Conservation (phyloP, 2,329 filamentous ascomycete species). For the Clathrospora elynae region DNA sequence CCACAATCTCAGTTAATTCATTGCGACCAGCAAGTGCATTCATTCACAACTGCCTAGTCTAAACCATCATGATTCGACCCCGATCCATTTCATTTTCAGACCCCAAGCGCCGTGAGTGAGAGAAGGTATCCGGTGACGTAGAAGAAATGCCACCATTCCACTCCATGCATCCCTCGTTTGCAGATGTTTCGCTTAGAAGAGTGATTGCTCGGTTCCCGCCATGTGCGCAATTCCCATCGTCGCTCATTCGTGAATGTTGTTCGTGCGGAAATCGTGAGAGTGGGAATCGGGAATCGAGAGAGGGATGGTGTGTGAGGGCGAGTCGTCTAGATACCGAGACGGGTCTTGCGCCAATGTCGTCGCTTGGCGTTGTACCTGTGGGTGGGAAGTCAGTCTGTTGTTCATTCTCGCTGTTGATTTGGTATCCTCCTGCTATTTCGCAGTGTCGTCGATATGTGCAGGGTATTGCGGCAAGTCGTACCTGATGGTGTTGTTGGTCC, state of each 20-base stretch:
- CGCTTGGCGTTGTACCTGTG: conserved; percentile 99
- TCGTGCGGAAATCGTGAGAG: conserved; percentile 31
- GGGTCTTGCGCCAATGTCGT: conserved; percentile 99
- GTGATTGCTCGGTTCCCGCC: conserved; percentile 32
- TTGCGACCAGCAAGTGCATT: conserved; percentile 43
- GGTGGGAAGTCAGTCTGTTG: conserved; percentile 18
- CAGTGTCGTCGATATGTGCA: not conserved
- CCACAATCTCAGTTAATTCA: conserved; percentile 20
- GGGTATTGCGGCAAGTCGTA: conserved; percentile 59
- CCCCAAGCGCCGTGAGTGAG: conserved; percentile 47
- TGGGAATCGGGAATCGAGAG: conserved; percentile 44
- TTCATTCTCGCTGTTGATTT: not conserved
- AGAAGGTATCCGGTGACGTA: conserved; percentile 33
- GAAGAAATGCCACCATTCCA: conserved; percentile 26
- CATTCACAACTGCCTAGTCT: conserved; percentile 46
- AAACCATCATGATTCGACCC: conserved; percentile 41
- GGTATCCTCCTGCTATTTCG: not conserved
- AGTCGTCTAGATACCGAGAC: conserved; percentile 91
- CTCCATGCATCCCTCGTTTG: conserved; percentile 34
- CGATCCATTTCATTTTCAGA: conserved; percentile 36
- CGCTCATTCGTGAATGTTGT: conserved; percentile 33
- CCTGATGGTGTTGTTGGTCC: conserved; percentile 99
- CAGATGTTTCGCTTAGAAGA: conserved; percentile 32
- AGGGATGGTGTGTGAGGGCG: conserved; percentile 48
- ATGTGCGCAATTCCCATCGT: conserved; percentile 40